A percentile compares a stretch with the other conserved stretches of the same genome.
Conservation (phyloP, 768 basidiomycete species). For the Hydnomerulius pinastri region DNA sequence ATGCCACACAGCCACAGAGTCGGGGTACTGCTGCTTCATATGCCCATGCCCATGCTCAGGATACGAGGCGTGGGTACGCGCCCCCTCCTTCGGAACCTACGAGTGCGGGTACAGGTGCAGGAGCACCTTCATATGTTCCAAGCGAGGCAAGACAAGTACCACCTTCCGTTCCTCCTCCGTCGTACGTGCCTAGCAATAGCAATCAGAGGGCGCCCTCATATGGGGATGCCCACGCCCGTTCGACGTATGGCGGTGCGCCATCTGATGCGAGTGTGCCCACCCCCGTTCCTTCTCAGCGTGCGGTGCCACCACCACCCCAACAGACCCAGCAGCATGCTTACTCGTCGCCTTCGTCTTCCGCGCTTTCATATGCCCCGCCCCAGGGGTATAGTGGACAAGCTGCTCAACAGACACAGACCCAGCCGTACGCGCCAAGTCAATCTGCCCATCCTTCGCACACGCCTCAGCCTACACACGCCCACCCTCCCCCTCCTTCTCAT, state of each 20-base stretch:
- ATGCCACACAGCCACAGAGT: conserved; percentile 21
- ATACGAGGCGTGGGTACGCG: conserved; percentile 22
- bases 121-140: conserved; percentile 16
- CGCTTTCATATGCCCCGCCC: conserved; percentile 12
- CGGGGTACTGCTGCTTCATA: conserved; percentile 9
- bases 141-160: conserved; percentile 22
- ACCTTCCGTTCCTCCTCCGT: conserved; percentile 8
- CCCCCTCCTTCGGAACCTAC: conserved; percentile 14
- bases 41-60: conserved; percentile 18
- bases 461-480: no score
- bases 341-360: conserved; percentile 16
- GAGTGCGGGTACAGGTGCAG: no score
- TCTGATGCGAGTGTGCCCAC: conserved; percentile 16
- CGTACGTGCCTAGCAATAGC: conserved; percentile 16
- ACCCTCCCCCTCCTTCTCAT: conserved; percentile 11
- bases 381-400: conserved; percentile 18
- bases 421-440: conserved; percentile 4
- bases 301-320: conserved; percentile 7
- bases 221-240: conserved; percentile 20
- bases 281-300: conserved; percentile 21
- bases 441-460: no score
- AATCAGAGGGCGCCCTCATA: conserved; percentile 23
- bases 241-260: conserved; percentile 14
- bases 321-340: conserved; percentile 22
- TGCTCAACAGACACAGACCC: conserved; percentile 16